phyloP scores from a whole-genome alignment of 1,139 yeast species.

The Candida albicans region DNA sequence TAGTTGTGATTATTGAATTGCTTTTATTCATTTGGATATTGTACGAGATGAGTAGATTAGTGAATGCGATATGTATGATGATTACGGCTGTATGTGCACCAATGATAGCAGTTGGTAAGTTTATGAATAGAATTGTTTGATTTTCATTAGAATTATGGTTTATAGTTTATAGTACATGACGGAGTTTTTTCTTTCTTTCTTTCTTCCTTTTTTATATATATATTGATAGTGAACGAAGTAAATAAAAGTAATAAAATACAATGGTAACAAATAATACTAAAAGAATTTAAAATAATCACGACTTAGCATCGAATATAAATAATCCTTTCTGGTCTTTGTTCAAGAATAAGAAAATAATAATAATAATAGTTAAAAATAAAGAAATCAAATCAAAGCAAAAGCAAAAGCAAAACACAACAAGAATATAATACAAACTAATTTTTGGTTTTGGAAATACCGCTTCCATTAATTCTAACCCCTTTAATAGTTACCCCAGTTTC shows the following conservation, averaged over 20 bases:
- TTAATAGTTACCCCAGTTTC: constrained; percentile 50
- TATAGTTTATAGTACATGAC: constrained; percentile 3
- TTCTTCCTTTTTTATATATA: too few relatives aligned
- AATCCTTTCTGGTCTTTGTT: too few relatives aligned
- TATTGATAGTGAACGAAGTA: too few relatives aligned
- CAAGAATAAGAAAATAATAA: too few relatives aligned
- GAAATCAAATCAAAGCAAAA: too few relatives aligned
- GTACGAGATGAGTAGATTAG: constrained; percentile 43
- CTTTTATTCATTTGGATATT: constrained; percentile 44
- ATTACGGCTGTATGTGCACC: constrained; percentile 51
- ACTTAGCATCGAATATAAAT: too few relatives aligned
- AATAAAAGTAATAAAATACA: not conserved
- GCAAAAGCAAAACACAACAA: too few relatives aligned
- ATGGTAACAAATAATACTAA: not conserved
- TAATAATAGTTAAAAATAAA: too few relatives aligned
- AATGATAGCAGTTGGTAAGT: constrained; percentile 47
- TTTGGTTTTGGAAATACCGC: constrained; percentile 14
- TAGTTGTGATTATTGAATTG: constrained; percentile 41
- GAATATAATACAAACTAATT: not conserved
- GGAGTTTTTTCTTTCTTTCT: not conserved
- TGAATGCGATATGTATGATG: constrained; percentile 50
- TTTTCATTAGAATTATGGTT: too few relatives aligned
- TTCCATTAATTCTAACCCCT: constrained; percentile 47
- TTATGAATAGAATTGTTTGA: constrained; percentile 42
- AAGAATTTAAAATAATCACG: not conserved